Conservation (phyloP, 2,329 filamentous ascomycete species). For the Diplodia intermedia region DNA sequence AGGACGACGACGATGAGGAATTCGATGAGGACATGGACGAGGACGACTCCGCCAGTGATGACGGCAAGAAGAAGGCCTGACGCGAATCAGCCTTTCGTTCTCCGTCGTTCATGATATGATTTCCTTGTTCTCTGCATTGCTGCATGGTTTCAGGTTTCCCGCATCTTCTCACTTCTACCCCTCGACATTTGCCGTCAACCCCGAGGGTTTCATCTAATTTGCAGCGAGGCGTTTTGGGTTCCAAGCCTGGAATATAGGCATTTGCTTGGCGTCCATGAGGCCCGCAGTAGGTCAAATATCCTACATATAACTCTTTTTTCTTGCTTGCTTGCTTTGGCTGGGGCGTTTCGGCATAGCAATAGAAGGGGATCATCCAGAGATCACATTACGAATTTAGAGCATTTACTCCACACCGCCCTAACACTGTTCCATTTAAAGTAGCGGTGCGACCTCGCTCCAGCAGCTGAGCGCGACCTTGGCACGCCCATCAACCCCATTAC, state of each 20-base stretch:
- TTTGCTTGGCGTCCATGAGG: constrained; percentile 31
- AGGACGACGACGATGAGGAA: constrained; percentile 65
- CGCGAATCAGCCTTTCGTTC: not conserved
- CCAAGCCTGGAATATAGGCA: constrained; percentile 21
- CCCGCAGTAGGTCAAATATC: constrained; percentile 11
- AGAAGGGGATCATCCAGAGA: constrained; percentile 12
- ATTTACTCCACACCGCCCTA: constrained; percentile 3
- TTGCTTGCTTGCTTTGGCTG: not conserved
- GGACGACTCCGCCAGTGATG: constrained; percentile 42
- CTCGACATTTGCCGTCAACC: not conserved
- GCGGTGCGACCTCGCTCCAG: not conserved
- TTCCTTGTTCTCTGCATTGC: not conserved
- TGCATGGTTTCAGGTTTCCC: constrained; percentile 11
- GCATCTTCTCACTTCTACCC: constrained; percentile 1
- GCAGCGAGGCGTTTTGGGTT: constrained; percentile 32
- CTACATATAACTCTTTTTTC: constrained; percentile 6
- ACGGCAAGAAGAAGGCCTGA: constrained; percentile 22
- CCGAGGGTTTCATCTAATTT: constrained; percentile 4
- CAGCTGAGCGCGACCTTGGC: not conserved
- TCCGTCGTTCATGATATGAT: not conserved
- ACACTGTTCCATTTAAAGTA: not conserved
- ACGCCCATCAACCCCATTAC: not conserved
- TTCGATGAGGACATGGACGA: constrained; percentile 57
- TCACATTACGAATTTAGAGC: constrained; percentile 20
- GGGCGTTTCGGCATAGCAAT: constrained; percentile 29